These are phyloP conservation scores for Candida namnaoensis DNA, from an alignment of 805 yeast species.

Conservation along the genomic window DNA sequence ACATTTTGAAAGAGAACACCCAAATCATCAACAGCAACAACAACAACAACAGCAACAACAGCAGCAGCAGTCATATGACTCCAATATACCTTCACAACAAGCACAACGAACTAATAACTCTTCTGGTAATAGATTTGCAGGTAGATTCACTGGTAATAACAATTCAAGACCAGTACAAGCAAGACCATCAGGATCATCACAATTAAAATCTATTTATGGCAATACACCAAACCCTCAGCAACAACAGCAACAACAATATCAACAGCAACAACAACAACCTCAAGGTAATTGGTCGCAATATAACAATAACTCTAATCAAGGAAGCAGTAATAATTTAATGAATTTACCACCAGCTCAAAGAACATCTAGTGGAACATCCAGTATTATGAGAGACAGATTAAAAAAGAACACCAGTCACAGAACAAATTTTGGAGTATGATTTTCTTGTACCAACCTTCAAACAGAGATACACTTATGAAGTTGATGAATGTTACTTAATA, in stretches of 20 bases:
- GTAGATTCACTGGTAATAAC: background rate
- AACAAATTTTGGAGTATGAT: conserved; percentile 9
- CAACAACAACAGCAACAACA: conserved; percentile 5
- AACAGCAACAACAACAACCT: background rate
- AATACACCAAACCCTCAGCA: conserved; percentile 2
- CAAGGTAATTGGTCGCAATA: background rate
- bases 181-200: background rate
- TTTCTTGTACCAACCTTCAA: conserved; percentile 1
- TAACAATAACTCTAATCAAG: background rate
- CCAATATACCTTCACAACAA: too few relatives aligned
- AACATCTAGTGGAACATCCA: conserved; percentile 1
- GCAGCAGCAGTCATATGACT: background rate
- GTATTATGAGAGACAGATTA: conserved; percentile 14
- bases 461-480: background rate
- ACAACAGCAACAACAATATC: conserved; percentile 5
- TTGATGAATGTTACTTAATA: background rate
- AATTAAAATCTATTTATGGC: background rate
- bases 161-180: background rate
- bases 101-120: background rate
- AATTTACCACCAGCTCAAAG: background rate
- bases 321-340: conserved; percentile 1
- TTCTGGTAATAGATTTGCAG: background rate
- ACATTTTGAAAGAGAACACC: background rate
- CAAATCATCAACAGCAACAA: conserved; percentile 5
- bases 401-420: conserved; percentile 15